Conservation (phyloP, 306 rosid species). For the Dalbergia oliveri region DNA sequence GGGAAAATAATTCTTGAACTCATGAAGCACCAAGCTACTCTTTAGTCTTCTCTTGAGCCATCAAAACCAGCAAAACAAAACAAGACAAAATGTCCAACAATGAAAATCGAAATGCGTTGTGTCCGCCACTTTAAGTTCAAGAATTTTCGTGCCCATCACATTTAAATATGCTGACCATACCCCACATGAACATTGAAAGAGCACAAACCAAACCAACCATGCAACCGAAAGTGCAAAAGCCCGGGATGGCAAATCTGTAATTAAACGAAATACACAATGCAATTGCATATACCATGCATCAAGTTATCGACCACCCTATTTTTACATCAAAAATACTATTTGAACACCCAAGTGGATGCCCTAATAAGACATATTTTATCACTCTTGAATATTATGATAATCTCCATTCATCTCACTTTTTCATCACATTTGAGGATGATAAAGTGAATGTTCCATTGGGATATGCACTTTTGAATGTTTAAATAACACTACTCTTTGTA, state of each 20-base stretch:
- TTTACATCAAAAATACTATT: too few relatives aligned
- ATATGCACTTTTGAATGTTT: too few relatives aligned
- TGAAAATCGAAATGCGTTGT: slow-evolving; percentile 53
- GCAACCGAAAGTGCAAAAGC: slow-evolving; percentile 29
- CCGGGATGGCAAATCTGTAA: slow-evolving; percentile 59
- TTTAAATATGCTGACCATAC: slow-evolving; percentile 38
- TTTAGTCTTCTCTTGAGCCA: slow-evolving; percentile 9
- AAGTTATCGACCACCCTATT: too few relatives aligned
- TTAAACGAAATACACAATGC: slow-evolving; percentile 31
- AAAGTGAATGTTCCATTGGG: too few relatives aligned
- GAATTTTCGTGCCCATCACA: slow-evolving; percentile 57
- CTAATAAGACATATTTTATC: too few relatives aligned
- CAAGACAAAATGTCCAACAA: slow-evolving; percentile 43
- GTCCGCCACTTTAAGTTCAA: slow-evolving; percentile 73
- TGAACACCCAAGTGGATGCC: too few relatives aligned
- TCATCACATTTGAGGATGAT: too few relatives aligned
- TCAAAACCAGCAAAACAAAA: slow-evolving; percentile 32
- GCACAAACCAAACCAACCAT: slow-evolving; percentile 52
- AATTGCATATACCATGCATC: slow-evolving; percentile 3
- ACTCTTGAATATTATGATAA: too few relatives aligned
- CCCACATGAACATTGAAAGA: slow-evolving; percentile 61
- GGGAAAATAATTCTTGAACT: not conserved
- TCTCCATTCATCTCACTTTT: too few relatives aligned
- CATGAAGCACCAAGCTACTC: slow-evolving; percentile 28
- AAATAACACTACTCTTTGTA: too few relatives aligned